Base-by-base conservation (phyloP, 768 basidiomycete species). In the Mycena pura region DNA sequence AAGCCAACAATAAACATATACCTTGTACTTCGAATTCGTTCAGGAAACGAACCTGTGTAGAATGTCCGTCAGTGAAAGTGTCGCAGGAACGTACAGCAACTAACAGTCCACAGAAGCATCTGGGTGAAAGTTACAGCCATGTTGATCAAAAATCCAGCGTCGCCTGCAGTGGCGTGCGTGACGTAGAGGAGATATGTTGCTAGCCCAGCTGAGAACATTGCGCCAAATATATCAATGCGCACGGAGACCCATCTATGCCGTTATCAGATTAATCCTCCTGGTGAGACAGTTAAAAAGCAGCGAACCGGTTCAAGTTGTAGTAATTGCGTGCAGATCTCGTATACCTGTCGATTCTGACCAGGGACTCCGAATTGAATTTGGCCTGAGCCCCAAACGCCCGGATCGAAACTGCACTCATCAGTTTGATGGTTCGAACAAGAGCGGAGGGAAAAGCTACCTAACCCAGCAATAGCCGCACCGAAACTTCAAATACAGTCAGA, bases 381-480 rank as follows among this genome's bases (percentile, higher is more conserved):
- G 74, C 69, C 71, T 89, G 79, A 6, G 84, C 85, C 5, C 84
- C 84, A 68, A 86, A 92, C 0, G 90, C 90, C 21, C 89, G 79
- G 49, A 92, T 85, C 6, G 87, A 83, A 17, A 72, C 83, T 83
- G 52, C 60, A 34, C 38, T 5, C 17, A 15, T 41, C 39, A 32
- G 19, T 32, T 15, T 29, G 17, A 47, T 21, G 28, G 39, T 11
- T n/a, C 25, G 13, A 8, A 38, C 3, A 39, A 22, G 19, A 11
- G 22, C 15, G 17, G 5, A 8, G 9, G 5, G 3, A 28, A 22
- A 2, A 10, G 15, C 56, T 75, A 82, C 81, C 73, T 34, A 88
- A 65, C 6, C 89, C 89, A 53, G 80, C 72, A 27, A 91, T 82
- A 1, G 88, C 80, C 64, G 88, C 79, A 43, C 84, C 78, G 72